Evolutionary conservation across 768 basidiomycete genomes (phyloP).

Genomic region (Boletus patriciae): DNA sequence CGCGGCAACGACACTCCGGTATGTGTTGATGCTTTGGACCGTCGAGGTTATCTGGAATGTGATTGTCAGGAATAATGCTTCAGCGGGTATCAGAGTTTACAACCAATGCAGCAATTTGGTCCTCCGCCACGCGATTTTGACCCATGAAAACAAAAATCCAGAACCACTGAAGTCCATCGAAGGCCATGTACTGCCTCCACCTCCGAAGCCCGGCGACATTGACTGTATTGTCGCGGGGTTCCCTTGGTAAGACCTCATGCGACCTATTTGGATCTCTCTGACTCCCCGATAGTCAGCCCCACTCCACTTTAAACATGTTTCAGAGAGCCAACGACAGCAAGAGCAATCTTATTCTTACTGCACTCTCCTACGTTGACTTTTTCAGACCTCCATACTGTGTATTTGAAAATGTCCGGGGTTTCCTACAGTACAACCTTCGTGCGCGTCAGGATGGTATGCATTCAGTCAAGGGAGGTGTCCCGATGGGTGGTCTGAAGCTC

Average conservation of each 20-base stretch:
- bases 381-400: slow-evolving; percentile 43
- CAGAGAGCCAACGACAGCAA: slow-evolving; percentile 65
- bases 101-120: slow-evolving; percentile 73
- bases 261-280: not conserved
- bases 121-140: slow-evolving; percentile 57
- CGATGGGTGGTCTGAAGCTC: slow-evolving; percentile 75
- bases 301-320: slow-evolving; percentile 72
- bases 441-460: slow-evolving; percentile 39
- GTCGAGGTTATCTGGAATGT: slow-evolving; percentile 1
- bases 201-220: slow-evolving; percentile 52
- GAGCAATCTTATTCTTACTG: slow-evolving; percentile 66
- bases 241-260: slow-evolving; percentile 56
- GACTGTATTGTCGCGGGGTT: slow-evolving; percentile 70
- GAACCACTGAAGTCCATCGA: slow-evolving; percentile 43
- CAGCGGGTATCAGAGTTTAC: slow-evolving; percentile 51
- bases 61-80: slow-evolving; percentile 47
- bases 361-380: slow-evolving; percentile 45
- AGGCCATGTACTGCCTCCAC: slow-evolving; percentile 41
- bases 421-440: slow-evolving; percentile 41
- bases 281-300: slow-evolving; percentile 59
- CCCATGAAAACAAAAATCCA: slow-evolving; percentile 40
- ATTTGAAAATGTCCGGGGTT: slow-evolving; percentile 52
- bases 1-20: slow-evolving; percentile 67
- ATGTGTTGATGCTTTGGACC: slow-evolving; percentile 17
- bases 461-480: slow-evolving; percentile 59